Evolutionary conservation across 768 basidiomycete species (phyloP).

Genomic region (Leccinum variicolor): DNA sequence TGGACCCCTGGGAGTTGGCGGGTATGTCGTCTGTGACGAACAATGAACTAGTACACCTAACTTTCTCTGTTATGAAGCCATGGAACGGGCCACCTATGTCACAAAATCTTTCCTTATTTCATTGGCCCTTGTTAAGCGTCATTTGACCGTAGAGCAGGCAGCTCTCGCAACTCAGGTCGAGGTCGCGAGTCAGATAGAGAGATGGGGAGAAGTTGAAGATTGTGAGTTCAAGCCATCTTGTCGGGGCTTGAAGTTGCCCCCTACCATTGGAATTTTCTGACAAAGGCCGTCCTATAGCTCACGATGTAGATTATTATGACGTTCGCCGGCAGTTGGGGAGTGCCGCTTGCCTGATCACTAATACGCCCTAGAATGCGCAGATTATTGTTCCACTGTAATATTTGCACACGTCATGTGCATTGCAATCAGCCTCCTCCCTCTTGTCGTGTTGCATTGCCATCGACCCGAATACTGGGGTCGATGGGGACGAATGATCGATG

Average conservation of each 20-base stretch:
- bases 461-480: conserved; percentile 7
- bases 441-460: conserved; percentile 2
- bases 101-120: conserved; percentile 91
- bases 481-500: conserved; percentile 10
- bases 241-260: conserved; percentile 6
- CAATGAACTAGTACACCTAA: neutral
- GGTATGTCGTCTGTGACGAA: conserved; percentile 46
- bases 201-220: conserved; percentile 99
- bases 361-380: conserved; percentile 22
- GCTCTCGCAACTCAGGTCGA: conserved; percentile 86
- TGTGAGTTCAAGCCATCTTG: conserved; percentile 53
- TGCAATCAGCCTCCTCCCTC: neutral
- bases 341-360: conserved; percentile 59
- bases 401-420: conserved; percentile 4
- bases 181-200: conserved; percentile 91
- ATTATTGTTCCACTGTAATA: conserved; percentile 4
- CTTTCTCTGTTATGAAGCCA: conserved; percentile 45
- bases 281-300: conserved; percentile 54
- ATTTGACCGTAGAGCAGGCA: conserved; percentile 78
- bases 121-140: conserved; percentile 76
- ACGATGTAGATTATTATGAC: conserved; percentile 97
- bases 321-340: conserved; percentile 83
- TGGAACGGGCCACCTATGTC: conserved; percentile 87
- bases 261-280: conserved; percentile 4
- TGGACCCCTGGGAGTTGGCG: conserved; percentile 86